phyloP scores from a whole-genome alignment of 192 early-diverging fungal genomes.

The Coemansia sp. region DNA sequence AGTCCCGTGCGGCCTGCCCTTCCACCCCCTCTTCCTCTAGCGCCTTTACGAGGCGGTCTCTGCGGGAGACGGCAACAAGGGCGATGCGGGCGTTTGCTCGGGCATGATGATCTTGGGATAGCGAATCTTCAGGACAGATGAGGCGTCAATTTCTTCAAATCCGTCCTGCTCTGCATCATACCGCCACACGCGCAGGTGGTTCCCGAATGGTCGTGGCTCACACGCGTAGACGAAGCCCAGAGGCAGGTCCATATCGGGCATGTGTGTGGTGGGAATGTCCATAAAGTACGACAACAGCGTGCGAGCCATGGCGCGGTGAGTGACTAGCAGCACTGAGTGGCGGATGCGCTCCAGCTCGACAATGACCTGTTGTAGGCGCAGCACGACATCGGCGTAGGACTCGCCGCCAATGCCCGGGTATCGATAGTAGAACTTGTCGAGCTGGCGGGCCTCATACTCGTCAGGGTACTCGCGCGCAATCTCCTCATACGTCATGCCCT shows the following conservation, averaged over 20 bases:
- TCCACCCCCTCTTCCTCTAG: too few relatives aligned
- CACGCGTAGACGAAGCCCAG: constrained; percentile 78
- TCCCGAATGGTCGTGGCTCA: constrained; percentile 83
- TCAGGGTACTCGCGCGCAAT: constrained; percentile 77
- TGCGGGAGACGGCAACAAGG: constrained; percentile 44
- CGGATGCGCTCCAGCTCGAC: constrained; percentile 95
- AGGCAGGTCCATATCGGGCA: constrained; percentile 78
- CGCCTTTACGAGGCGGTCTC: constrained; percentile 25
- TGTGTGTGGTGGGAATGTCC: constrained; percentile 74
- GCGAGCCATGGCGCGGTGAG: constrained; percentile 87
- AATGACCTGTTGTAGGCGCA: constrained; percentile 87
- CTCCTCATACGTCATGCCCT: constrained; percentile 75
- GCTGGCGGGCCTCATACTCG: constrained; percentile 74
- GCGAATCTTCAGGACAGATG: constrained; percentile 36
- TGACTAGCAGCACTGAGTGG: constrained; percentile 80
- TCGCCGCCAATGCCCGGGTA: constrained; percentile 97
- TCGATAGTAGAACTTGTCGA: constrained; percentile 88
- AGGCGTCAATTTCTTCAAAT: constrained; percentile 41
- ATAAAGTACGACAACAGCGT: constrained; percentile 89
- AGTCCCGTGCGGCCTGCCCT: too few relatives aligned
- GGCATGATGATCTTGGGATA: constrained; percentile 26
- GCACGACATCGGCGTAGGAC: constrained; percentile 90
- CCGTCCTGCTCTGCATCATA: constrained; percentile 24
- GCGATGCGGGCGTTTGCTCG: constrained; percentile 6
- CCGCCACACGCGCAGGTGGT: constrained; percentile 42